These are phyloP conservation scores for Dictyostelium citrinum DNA, from an alignment of 78 protist genomes.

Conservation along the genomic window DNA sequence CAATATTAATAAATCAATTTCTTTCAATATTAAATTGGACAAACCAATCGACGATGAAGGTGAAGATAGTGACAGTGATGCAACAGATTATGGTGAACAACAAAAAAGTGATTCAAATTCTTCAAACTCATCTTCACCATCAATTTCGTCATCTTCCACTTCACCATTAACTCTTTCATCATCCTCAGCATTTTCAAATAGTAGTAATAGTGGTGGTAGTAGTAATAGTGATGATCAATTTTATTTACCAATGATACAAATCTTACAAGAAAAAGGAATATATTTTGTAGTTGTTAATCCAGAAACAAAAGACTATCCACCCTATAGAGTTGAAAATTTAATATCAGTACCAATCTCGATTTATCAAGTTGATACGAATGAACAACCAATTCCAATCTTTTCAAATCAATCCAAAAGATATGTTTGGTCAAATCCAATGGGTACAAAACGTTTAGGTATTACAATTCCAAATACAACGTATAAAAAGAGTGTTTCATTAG, in stretches of 20 bases:
- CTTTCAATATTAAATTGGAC: slow-evolving; percentile 10
- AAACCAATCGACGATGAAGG: neutral
- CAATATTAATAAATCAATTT: slow-evolving; percentile 1
- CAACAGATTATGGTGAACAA: neutral
- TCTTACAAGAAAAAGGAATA: slow-evolving; percentile 24
- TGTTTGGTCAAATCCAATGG: slow-evolving; percentile 33
- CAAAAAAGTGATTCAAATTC: too few relatives aligned
- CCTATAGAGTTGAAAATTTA: slow-evolving; percentile 39
- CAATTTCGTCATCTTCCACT: neutral
- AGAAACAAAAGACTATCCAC: slow-evolving; percentile 39
- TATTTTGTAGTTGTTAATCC: slow-evolving; percentile 52
- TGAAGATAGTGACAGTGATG: neutral
- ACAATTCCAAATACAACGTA: slow-evolving; percentile 21
- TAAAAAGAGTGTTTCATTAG: slow-evolving; percentile 19
- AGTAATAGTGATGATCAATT: neutral
- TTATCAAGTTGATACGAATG: slow-evolving; percentile 6
- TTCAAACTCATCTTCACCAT: neutral
- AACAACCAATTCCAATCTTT: neutral
- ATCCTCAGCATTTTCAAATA: neutral
- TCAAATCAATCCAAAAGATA: slow-evolving; percentile 17
- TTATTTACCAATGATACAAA: slow-evolving; percentile 51
- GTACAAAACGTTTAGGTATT: neutral
- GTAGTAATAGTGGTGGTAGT: neutral
- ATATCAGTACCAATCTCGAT: neutral
- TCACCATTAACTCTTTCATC: neutral